Evolutionary conservation across 2,329 filamentous ascomycete genomes (phyloP).

Genomic region (Aspergillus glaucus): DNA sequence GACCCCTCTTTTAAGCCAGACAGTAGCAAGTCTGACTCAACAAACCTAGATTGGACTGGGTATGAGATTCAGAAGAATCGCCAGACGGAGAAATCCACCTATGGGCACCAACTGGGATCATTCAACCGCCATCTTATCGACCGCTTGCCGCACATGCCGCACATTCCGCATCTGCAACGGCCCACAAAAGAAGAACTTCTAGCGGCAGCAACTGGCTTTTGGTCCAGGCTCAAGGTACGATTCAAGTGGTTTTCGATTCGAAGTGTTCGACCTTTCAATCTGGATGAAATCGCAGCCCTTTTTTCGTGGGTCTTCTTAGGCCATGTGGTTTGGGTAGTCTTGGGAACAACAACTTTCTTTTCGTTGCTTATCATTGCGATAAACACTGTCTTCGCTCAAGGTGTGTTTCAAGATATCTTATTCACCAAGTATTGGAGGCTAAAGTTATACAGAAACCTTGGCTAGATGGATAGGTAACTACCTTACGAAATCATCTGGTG

Average conservation of each 20-base stretch:
- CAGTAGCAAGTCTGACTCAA: conserved; percentile 9
- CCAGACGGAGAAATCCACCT: conserved; percentile 20
- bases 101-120: conserved; percentile 9
- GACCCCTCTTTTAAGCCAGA: conserved; percentile 9
- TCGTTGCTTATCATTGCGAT: conserved; percentile 84
- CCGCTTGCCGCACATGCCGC: conserved; percentile 63
- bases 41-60: conserved; percentile 3
- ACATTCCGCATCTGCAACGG: conserved; percentile 69
- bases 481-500: conserved; percentile 82
- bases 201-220: conserved; percentile 85
- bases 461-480: conserved; percentile 94
- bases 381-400: conserved; percentile 94
- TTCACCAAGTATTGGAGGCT: conserved; percentile 5
- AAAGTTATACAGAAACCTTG: conserved; percentile 63
- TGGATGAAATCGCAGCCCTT: conserved; percentile 93
- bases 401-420: conserved; percentile 40
- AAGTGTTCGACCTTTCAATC: conserved; percentile 88
- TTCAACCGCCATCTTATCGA: conserved; percentile 46
- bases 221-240: conserved; percentile 79
- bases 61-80: conserved; percentile 10
- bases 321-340: conserved; percentile 89
- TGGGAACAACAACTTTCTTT: conserved; percentile 96
- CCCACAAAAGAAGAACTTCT: conserved; percentile 91
- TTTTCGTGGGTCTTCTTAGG: conserved; percentile 92
- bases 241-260: conserved; percentile 98